phyloP scores from a whole-genome alignment of 106 monocot species.

The Allium sativum region DNA sequence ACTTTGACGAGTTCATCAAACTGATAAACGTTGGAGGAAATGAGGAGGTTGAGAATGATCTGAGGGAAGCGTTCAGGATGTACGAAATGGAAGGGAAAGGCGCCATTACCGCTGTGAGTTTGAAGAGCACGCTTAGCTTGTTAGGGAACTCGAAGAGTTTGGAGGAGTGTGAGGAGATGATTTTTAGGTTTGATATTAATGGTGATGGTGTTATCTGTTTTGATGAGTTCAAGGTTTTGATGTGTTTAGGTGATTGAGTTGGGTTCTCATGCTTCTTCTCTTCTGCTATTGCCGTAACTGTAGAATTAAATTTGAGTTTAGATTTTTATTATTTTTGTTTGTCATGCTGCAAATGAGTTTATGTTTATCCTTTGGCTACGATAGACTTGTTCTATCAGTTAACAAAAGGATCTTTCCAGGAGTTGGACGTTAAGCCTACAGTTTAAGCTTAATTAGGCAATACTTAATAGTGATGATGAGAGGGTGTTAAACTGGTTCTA shows the following conservation, averaged over 20 bases:
- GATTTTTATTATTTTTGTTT: too few relatives aligned
- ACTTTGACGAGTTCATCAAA: slow-evolving; percentile 43
- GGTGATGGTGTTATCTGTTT: slow-evolving; percentile 53
- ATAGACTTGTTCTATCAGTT: too few relatives aligned
- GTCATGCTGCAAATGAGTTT: too few relatives aligned
- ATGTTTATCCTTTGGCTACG: too few relatives aligned
- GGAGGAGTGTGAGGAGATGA: slow-evolving; percentile 41
- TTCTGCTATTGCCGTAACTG: too few relatives aligned
- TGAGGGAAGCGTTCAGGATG: slow-evolving; percentile 61
- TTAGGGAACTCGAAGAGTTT: slow-evolving; percentile 22
- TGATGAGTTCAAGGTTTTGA: slow-evolving; percentile 59
- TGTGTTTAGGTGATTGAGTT: slow-evolving; percentile 7
- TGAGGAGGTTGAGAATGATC: slow-evolving; percentile 20
- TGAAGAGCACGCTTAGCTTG: slow-evolving; percentile 23
- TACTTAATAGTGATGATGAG: too few relatives aligned
- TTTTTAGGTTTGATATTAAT: slow-evolving; percentile 36
- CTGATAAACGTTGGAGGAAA: slow-evolving; percentile 15
- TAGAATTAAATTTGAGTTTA: too few relatives aligned
- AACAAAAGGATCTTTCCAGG: too few relatives aligned
- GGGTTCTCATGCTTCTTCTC: too few relatives aligned
- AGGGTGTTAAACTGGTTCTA: too few relatives aligned
- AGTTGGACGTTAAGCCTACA: too few relatives aligned
- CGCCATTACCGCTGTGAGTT: slow-evolving; percentile 34
- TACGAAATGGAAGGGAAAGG: slow-evolving; percentile 37
- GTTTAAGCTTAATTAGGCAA: too few relatives aligned